Base-by-base conservation (phyloP, 345 rosid species). In the Ceriops zippeliana region DNA sequence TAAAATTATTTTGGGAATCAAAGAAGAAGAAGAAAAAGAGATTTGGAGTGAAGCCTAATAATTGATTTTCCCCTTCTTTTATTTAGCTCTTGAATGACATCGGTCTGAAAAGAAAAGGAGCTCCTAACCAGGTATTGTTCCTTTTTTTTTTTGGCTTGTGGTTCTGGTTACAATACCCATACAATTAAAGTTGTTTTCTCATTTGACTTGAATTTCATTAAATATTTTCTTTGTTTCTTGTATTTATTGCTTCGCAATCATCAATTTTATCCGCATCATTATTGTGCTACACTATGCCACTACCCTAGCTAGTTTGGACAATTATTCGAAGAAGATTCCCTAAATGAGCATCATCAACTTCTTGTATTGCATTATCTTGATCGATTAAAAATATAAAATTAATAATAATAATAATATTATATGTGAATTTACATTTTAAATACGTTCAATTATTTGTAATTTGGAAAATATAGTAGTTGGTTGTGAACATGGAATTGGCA, bases 71-170 rank as follows among this genome's bases (percentile, higher is more conserved):
- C 31, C 30, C 21, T 6, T 20, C 28, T 58, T 60, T 47, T 15
- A 26, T 35, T 62, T 54, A 76, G 84, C 61, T 76, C 65, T 75
- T 77, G 70, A 75, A 80, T 75, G 78, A 70, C 67, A 75, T 67
- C 76, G 61, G 78, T 76, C 66, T 67, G 69, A 77, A 84, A 80
- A 79, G 79, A 76, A 79, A 81, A 73, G 80, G 62, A 68, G 79
- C 63, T 63, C 76, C 67, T 64, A 65, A 75, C 73, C 76, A 73
- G 75, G 78, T 75, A 64, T 13, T 52, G 28, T 61, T 46, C 67
- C 57, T 27, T 28, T 28, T 2, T 28, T 28, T 2, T 28, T 28
- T 2, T 28, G 3, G 2, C 3, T 1, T 54, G 30, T 24, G 26
- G 59, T 56, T 2, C 16, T 21, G 59, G 16, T 15, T 2, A 27